These are phyloP conservation scores for Allium fistulosum DNA, from an alignment of 106 monocot species.

Conservation along the genomic window DNA sequence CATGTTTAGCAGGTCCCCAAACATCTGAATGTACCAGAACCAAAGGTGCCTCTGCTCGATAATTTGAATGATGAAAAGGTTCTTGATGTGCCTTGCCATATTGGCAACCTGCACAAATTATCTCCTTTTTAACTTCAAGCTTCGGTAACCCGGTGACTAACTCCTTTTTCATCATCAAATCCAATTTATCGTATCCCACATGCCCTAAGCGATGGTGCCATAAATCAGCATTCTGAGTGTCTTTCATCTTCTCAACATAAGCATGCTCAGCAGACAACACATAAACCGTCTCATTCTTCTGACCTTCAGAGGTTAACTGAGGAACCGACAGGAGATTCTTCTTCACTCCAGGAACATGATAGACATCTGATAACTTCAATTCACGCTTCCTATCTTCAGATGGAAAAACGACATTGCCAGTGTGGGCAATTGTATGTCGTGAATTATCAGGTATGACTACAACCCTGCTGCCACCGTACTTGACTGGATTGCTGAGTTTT, in stretches of 20 bases:
- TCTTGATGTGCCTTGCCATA: background rate
- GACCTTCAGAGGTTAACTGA: background rate
- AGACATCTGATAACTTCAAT: background rate
- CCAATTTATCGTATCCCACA: background rate
- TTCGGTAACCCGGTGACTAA: background rate
- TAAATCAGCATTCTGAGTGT: background rate
- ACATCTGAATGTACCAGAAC: background rate
- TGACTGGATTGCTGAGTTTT: too few species aligned
- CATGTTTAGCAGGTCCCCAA: background rate
- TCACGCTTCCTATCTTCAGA: background rate
- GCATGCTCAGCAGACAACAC: background rate
- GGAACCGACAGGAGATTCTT: too few species aligned
- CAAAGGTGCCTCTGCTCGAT: background rate
- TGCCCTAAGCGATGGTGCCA: background rate
- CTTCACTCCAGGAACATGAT: background rate
- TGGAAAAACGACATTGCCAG: background rate
- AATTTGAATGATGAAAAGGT: background rate
- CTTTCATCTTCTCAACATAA: background rate
- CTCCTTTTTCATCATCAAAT: too few species aligned
- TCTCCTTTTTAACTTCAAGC: background rate
- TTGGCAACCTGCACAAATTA: background rate
- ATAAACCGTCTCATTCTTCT: background rate
- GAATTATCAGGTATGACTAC: background rate
- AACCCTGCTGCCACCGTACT: background rate
- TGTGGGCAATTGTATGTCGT: background rate